Evolutionary conservation across 108 stramenopile genomes (phyloP).

Genomic region (Stephanodiscus triporus): DNA sequence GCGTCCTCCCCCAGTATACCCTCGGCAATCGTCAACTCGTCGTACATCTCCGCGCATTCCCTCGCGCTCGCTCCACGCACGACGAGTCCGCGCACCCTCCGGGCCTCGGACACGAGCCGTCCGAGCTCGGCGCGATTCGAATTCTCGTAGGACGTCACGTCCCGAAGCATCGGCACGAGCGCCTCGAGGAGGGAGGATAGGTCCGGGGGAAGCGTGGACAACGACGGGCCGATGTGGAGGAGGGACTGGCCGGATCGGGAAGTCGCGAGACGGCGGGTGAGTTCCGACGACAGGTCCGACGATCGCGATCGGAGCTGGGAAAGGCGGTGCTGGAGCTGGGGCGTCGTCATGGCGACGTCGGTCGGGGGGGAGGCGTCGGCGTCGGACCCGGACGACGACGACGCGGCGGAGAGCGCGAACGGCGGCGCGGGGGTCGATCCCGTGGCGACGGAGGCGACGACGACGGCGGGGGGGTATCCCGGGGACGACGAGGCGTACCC

Average conservation of each 20-base stretch:
- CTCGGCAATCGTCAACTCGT: slow-evolving; percentile 76
- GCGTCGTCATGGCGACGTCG: neutral
- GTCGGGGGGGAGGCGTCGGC: neutral
- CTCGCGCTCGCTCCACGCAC: slow-evolving; percentile 53
- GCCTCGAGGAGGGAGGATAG: slow-evolving; percentile 70
- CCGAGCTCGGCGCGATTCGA: slow-evolving; percentile 56
- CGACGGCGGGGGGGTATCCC: too few species aligned
- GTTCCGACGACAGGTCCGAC: slow-evolving; percentile 63
- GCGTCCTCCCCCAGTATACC: slow-evolving; percentile 44
- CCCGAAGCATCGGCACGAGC: slow-evolving; percentile 62
- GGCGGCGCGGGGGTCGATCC: too few species aligned
- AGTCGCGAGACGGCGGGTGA: slow-evolving; percentile 82
- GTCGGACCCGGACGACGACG: neutral
- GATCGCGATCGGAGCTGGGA: slow-evolving; percentile 55
- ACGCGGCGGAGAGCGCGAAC: too few species aligned
- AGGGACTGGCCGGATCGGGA: slow-evolving; percentile 85
- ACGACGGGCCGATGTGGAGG: slow-evolving; percentile 79
- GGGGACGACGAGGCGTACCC: too few species aligned
- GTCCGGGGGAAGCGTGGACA: slow-evolving; percentile 82
- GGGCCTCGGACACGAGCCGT: slow-evolving; percentile 54
- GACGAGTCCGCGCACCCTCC: slow-evolving; percentile 52
- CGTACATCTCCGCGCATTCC: slow-evolving; percentile 71
- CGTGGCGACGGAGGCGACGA: too few species aligned
- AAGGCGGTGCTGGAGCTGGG: slow-evolving; percentile 40
- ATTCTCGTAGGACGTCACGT: slow-evolving; percentile 59